Evolutionary conservation across 495 filamentous ascomycete genomes (phyloP).

Genomic region (Evansstolkia leycettana): DNA sequence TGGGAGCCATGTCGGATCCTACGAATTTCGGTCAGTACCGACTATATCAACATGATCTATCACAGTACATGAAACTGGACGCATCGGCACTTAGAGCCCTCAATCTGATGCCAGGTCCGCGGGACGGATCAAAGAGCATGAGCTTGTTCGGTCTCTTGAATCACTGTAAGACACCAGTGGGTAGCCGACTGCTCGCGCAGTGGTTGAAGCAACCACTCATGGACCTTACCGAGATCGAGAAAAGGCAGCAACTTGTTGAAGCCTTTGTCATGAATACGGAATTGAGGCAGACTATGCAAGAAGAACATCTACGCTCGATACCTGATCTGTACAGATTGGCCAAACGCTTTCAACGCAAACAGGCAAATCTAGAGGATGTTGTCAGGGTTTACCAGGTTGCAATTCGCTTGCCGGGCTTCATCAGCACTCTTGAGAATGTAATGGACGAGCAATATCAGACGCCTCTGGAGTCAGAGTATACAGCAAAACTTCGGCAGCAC

Average conservation of each 20-base stretch:
- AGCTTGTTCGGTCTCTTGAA: constrained; percentile 88
- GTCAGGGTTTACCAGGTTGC: constrained; percentile 90
- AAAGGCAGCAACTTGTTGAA: constrained; percentile 87
- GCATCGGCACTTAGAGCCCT: constrained; percentile 86
- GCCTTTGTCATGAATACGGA: constrained; percentile 91
- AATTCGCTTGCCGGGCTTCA: constrained; percentile 81
- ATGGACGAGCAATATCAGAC: constrained; percentile 94
- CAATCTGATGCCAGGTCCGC: constrained; percentile 91
- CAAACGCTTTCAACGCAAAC: constrained; percentile 85
- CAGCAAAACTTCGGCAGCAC: constrained; percentile 62
- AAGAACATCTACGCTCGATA: constrained; percentile 87
- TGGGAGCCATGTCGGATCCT: constrained; percentile 79
- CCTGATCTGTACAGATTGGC: constrained; percentile 89
- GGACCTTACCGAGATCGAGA: constrained; percentile 80
- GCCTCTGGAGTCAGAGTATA: constrained; percentile 79
- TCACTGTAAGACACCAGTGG: constrained; percentile 93
- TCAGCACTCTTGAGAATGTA: constrained; percentile 76
- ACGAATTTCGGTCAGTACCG: constrained; percentile 96
- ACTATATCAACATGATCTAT: constrained; percentile 92
- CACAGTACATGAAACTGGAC: constrained; percentile 98
- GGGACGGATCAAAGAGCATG: constrained; percentile 96
- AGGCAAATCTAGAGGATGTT: constrained; percentile 89
- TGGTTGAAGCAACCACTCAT: constrained; percentile 98
- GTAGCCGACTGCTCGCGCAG: constrained; percentile 80
- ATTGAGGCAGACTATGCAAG: constrained; percentile 92